Base-by-base conservation (phyloP, 129 eudicot genomes). In the Pulicaria dysenterica region DNA sequence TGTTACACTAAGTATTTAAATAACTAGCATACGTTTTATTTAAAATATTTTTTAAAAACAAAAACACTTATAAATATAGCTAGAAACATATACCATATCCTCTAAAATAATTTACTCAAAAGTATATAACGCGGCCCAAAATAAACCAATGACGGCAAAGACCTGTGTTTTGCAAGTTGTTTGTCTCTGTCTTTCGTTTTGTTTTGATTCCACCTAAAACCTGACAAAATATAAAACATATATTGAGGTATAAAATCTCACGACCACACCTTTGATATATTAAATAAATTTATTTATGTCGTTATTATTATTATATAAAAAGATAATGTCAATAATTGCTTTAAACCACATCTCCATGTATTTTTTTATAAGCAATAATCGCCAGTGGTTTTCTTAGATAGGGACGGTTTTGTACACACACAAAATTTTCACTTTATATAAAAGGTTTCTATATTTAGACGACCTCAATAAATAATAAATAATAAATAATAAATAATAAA, bases 261-360 rank as follows among this genome's bases (percentile, higher is more conserved):
- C 71, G 14, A 50, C 71, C 81, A 69, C 76, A 69, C 42, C 61
- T 77, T 59, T 39, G 45, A 17, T 14, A 65, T 24, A 5, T 14
- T 34, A 44, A 55, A 31, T n/a, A 36, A 49, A 48, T 16, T 5
- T 40, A 36, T 51, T 41, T 41, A 24, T 24, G 31, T 6, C 8
- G 8, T 6, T 53, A 4, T 36, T 58, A 34, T n/a, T 58, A 64
- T 75, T 54, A 34, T 64, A 34, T 11, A 11, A 44, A 68, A 75
- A 77, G 76, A 69, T 69, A 60, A 69, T 50, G 40, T 14, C 44
- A 69, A 69, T 77, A 70, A 77, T 69, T 69, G 71, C 38, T 41
- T 59, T 60, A 55, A 55, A 43, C 41, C 64, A 8, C 31, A 75
- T 55, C 48, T 64, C 76, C 71, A 70, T 65, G 55, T 69, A 58